A percentile compares a stretch with the other conserved stretches of the same genome.
Evolutionary conservation across 176 grass and related monocot species (phyloP).

Genomic region (Pontederia paniculata): DNA sequence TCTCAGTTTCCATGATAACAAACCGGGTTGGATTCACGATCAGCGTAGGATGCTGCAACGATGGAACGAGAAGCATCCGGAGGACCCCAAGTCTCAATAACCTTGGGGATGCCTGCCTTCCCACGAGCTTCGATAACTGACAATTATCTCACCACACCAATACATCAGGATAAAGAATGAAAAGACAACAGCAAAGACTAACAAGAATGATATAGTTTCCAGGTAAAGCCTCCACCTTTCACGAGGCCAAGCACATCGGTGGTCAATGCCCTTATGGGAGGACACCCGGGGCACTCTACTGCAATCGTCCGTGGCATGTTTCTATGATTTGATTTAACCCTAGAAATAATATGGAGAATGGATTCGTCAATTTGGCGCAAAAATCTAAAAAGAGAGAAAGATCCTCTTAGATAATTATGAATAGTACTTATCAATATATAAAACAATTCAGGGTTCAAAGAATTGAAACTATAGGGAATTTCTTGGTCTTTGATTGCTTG

Average conservation of each 20-base stretch:
- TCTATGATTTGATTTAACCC: too few species aligned
- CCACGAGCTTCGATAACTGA: conserved; percentile 63
- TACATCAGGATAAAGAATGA: not conserved
- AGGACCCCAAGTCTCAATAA: conserved; percentile 78
- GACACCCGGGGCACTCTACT: conserved; percentile 66
- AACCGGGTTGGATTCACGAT: conserved; percentile 49
- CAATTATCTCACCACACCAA: not conserved
- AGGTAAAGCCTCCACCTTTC: conserved; percentile 42
- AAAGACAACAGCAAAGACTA: not conserved
- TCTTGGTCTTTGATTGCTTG: too few species aligned
- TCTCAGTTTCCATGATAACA: not conserved
- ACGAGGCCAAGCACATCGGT: conserved; percentile 75
- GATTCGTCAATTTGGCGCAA: too few species aligned
- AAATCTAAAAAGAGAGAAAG: too few species aligned
- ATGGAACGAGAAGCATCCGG: conserved; percentile 53
- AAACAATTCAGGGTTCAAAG: too few species aligned
- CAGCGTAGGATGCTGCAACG: conserved; percentile 48
- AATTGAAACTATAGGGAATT: too few species aligned
- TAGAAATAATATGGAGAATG: too few species aligned
- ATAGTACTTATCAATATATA: too few species aligned
- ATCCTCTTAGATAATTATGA: too few species aligned
- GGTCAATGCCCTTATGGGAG: conserved; percentile 60
- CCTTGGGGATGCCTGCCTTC: conserved; percentile 44
- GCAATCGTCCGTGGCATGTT: conserved; percentile 64
- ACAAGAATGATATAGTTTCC: not conserved